phyloP scores from a whole-genome alignment of 2,329 filamentous ascomycete species.

The Pseudocercospora pini-densiflorae region DNA sequence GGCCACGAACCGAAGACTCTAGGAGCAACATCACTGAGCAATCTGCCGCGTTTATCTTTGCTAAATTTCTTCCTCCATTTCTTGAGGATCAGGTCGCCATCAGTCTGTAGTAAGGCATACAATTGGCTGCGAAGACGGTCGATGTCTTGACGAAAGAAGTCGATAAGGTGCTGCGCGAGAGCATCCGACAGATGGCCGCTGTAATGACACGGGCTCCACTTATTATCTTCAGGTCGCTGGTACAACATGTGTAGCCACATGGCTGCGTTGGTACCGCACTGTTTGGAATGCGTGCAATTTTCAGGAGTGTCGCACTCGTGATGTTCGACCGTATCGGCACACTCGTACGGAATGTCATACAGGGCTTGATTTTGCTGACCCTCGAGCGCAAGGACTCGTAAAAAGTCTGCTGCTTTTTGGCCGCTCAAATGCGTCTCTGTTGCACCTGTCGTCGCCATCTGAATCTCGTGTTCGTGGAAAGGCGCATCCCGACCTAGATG shows the following conservation, averaged over 20 bases:
- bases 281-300: neutral
- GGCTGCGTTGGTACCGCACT: neutral
- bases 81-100: slow-evolving; percentile 1
- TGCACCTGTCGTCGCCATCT: neutral
- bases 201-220: neutral
- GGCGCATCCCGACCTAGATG: slow-evolving; percentile 5
- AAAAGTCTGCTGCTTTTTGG: neutral
- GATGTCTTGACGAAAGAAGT: slow-evolving; percentile 6
- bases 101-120: neutral
- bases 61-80: neutral
- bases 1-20: neutral
- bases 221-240: neutral
- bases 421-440: neutral
- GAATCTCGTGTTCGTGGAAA: neutral
- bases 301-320: neutral
- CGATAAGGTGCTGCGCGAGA: slow-evolving; percentile 9
- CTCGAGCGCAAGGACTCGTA: neutral
- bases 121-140: neutral
- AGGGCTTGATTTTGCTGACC: neutral
- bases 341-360: neutral
- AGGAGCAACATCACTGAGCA: neutral
- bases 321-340: neutral
- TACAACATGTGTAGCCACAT: neutral
- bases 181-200: neutral
- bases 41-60: neutral